A percentile compares a stretch with the other conserved stretches of the same genome.
These are phyloP conservation scores for Aspergillus carbonarius DNA, from an alignment of 2,329 filamentous ascomycete species.

Conservation along the genomic window DNA sequence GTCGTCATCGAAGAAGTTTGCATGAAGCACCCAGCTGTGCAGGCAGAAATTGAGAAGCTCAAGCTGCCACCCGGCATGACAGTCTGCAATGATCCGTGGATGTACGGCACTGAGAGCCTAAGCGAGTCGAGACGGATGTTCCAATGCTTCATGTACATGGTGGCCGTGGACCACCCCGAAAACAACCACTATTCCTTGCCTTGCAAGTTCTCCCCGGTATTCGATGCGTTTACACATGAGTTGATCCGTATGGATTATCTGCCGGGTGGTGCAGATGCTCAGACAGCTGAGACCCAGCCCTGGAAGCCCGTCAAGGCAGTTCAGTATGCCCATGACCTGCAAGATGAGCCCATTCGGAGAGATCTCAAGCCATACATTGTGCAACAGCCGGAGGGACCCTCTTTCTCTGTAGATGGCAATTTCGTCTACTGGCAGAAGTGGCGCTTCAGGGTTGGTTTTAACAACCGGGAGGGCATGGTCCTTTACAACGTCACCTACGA, in stretches of 20 bases:
- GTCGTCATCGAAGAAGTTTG: constrained; percentile 57
- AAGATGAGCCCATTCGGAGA: constrained; percentile 59
- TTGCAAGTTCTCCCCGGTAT: constrained; percentile 40
- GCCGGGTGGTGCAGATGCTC: constrained; percentile 65
- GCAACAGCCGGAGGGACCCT: constrained; percentile 64
- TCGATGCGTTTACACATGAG: constrained; percentile 62
- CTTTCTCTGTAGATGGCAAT: constrained; percentile 59
- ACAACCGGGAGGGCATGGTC: constrained; percentile 64
- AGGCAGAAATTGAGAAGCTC: constrained; percentile 60
- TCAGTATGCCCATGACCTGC: constrained; percentile 62
- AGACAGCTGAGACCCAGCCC: constrained; percentile 54
- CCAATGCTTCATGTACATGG: constrained; percentile 43
- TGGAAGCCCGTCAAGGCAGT: constrained; percentile 56
- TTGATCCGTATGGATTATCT: constrained; percentile 68
- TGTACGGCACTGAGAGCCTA: constrained; percentile 56
- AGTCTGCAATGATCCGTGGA: constrained; percentile 65
- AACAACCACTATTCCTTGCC: constrained; percentile 40
- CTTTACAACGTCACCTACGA: constrained; percentile 66
- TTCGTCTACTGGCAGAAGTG: constrained; percentile 66
- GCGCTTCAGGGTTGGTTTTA: constrained; percentile 62
- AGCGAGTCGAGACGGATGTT: constrained; percentile 42
- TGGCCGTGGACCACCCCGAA: constrained; percentile 35
- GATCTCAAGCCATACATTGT: constrained; percentile 66
- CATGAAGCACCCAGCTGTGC: constrained; percentile 55
- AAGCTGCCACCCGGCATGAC: constrained; percentile 57